Evolutionary conservation across 208 protist species (phyloP).

Genomic region (Spongospora subterranea): DNA sequence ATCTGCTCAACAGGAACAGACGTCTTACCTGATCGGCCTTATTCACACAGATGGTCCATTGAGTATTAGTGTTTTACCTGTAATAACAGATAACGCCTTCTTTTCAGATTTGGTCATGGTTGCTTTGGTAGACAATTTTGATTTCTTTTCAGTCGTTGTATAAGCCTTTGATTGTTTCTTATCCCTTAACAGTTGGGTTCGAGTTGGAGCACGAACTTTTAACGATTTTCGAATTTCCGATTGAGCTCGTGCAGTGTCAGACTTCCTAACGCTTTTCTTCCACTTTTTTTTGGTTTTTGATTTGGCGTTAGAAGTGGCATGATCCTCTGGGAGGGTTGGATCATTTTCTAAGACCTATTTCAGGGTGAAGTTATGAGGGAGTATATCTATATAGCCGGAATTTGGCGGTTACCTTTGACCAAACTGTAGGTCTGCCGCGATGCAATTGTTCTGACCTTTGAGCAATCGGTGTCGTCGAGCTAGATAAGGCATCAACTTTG

Average conservation of each 20-base stretch:
- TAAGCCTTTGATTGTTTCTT: neutral
- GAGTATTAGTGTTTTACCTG: neutral
- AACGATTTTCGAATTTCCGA: neutral
- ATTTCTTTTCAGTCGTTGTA: neutral
- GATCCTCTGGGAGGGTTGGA: neutral
- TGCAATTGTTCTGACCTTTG: neutral
- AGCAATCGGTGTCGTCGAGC: neutral
- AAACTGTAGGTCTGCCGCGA: neutral
- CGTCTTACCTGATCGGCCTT: neutral
- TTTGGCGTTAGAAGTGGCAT: neutral
- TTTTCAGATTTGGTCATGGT: constrained; percentile 5
- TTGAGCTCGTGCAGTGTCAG: neutral
- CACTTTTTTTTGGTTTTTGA: neutral
- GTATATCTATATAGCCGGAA: neutral
- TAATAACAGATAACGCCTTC: neutral
- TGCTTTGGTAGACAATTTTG: neutral
- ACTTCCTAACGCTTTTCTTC: neutral
- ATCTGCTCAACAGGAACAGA: too few relatives aligned
- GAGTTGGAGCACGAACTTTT: neutral
- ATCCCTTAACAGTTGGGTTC: neutral
- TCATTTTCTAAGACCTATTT: neutral
- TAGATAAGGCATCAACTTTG: too few relatives aligned
- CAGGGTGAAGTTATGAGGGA: neutral
- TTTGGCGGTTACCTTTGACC: neutral
- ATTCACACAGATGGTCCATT: neutral